Evolutionary conservation across 306 rosid genomes (phyloP).

Genomic region (Nissolia schottii): DNA sequence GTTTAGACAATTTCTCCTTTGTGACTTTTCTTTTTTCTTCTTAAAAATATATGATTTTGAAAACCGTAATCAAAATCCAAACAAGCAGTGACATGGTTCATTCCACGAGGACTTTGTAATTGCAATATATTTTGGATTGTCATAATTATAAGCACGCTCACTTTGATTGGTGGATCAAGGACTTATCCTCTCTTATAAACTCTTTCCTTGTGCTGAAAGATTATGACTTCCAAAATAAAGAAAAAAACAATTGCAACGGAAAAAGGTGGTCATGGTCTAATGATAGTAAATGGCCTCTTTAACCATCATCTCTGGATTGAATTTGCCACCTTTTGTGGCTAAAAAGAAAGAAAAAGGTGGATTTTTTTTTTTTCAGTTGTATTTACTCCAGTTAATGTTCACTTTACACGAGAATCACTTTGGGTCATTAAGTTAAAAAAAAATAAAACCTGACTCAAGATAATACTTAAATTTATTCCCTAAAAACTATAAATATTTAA

Average conservation of each 20-base stretch:
- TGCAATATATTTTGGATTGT: background rate
- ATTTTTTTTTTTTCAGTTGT: background rate
- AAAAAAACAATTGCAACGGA: background rate
- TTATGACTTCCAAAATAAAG: background rate
- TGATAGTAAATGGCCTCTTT: background rate
- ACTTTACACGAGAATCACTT: too few species aligned
- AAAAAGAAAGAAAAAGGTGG: background rate
- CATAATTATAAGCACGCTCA: background rate
- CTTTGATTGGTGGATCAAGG: background rate
- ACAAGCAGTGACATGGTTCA: background rate
- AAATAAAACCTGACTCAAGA: too few species aligned
- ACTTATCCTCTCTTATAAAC: background rate
- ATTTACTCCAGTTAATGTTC: background rate
- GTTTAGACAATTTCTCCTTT: background rate
- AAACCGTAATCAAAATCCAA: background rate
- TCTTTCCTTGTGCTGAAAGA: background rate
- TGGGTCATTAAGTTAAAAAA: too few species aligned
- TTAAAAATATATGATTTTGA: background rate
- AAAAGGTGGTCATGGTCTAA: slow-evolving; percentile 3
- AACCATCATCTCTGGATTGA: background rate
- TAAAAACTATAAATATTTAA: too few species aligned
- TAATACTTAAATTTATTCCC: too few species aligned
- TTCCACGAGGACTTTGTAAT: background rate
- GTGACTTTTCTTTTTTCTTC: background rate
- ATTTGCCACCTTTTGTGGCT: background rate